Percentiles rank a stretch among this genome's conserved stretches.
Conservation (phyloP, 371 early-diverging fungal species). For the Globomyces sp. region DNA sequence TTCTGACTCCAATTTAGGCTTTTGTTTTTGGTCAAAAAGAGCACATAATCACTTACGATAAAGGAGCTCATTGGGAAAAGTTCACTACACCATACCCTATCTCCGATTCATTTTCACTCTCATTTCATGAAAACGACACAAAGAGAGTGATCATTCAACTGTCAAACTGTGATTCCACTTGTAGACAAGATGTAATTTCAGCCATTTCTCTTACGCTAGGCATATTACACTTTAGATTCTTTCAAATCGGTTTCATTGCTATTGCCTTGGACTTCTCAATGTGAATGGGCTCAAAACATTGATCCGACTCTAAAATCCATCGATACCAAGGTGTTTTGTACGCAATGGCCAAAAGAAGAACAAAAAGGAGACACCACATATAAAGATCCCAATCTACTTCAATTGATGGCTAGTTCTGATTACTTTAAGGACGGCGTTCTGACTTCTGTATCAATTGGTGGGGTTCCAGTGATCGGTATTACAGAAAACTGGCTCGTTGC, state of each 20-base stretch:
- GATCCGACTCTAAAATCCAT: conserved; percentile 53
- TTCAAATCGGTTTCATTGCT: conserved; percentile 55
- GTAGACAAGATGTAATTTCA: conserved; percentile 50
- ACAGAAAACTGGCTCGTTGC: conserved; percentile 67
- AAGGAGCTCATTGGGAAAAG: conserved; percentile 10
- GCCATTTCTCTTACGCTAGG: conserved; percentile 42
- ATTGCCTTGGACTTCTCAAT: conserved; percentile 55
- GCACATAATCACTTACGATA: not conserved
- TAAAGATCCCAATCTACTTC: conserved; percentile 45
- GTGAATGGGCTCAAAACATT: conserved; percentile 68
- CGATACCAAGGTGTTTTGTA: conserved; percentile 62
- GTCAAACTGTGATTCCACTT: conserved; percentile 45
- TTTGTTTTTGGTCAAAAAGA: conserved; percentile 14
- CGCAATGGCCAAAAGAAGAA: conserved; percentile 52
- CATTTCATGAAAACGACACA: conserved; percentile 67
- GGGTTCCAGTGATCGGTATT: conserved; percentile 64
- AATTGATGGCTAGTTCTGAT: conserved; percentile 61
- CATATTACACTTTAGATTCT: conserved; percentile 66
- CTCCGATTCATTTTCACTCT: conserved; percentile 37
- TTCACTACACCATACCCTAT: conserved; percentile 58
- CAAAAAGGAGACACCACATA: conserved; percentile 41
- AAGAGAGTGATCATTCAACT: conserved; percentile 60
- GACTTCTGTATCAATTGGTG: conserved; percentile 46
- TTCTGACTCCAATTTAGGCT: conserved; percentile 4
- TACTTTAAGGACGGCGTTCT: conserved; percentile 46